These are phyloP conservation scores for Leptodontidium sp. DNA, from an alignment of 2,329 filamentous ascomycete genomes.

Conservation along the genomic window DNA sequence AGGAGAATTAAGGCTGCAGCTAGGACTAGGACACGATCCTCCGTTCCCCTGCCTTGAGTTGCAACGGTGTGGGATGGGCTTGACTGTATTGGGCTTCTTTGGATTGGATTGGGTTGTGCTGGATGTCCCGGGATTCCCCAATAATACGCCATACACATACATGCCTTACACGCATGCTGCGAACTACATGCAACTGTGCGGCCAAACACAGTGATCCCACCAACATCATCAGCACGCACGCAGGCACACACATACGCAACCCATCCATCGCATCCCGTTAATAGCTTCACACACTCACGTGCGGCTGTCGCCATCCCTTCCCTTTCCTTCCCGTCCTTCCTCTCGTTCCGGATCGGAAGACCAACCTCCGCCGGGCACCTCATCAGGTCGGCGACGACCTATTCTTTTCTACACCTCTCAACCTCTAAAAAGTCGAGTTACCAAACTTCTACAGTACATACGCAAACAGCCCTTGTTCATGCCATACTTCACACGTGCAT, in stretches of 20 bases:
- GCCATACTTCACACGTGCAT: conserved; percentile 9
- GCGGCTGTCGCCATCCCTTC: not conserved
- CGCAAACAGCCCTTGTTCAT: not conserved
- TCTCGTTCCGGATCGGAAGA: conserved; percentile 1
- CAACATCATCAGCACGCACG: not conserved
- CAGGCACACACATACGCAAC: not conserved
- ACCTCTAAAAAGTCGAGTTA: conserved; percentile 8
- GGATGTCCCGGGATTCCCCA: not conserved
- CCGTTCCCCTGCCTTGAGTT: conserved; percentile 16
- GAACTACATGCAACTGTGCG: conserved; percentile 15
- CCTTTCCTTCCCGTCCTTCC: not conserved
- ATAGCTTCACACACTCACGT: conserved; percentile 6
- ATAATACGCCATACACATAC: conserved; percentile 5
- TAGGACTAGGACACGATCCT: not conserved
- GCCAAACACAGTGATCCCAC: not conserved
- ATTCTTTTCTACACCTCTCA: not conserved
- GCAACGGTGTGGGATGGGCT: conserved; percentile 9
- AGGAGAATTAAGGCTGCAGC: conserved; percentile 17
- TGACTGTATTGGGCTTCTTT: not conserved
- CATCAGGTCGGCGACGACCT: conserved; percentile 10
- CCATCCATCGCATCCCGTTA: conserved; percentile 10
- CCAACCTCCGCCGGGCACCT: conserved; percentile 11
- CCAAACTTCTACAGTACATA: not conserved
- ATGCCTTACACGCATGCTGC: not conserved
- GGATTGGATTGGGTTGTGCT: not conserved